Evolutionary conservation across 2,329 filamentous ascomycete genomes (phyloP).

Genomic region (Fusarium nelsonii): DNA sequence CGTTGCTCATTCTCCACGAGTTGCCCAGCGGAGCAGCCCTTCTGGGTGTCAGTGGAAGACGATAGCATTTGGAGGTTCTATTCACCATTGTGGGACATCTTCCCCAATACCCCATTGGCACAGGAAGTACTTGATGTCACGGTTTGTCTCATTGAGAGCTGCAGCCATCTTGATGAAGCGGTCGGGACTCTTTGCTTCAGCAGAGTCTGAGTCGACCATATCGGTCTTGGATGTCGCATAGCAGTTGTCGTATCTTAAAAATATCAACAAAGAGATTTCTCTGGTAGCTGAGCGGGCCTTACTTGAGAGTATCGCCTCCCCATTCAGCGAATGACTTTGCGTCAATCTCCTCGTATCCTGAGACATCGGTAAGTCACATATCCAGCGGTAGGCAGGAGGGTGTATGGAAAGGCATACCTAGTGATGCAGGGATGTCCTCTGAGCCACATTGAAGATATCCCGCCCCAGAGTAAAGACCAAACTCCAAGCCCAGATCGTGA

Average conservation of each 20-base stretch:
- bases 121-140: constrained; percentile 61
- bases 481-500: constrained; percentile 62
- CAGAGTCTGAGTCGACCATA: constrained; percentile 57
- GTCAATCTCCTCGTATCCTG: constrained; percentile 58
- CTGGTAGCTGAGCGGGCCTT: constrained; percentile 55
- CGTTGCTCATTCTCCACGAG: constrained; percentile 65
- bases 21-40: constrained; percentile 60
- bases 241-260: constrained; percentile 61
- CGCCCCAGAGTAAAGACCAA: constrained; percentile 67
- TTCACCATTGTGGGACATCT: constrained; percentile 60
- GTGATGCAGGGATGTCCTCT: constrained; percentile 57
- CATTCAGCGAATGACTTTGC: constrained; percentile 57
- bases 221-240: constrained; percentile 58
- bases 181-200: constrained; percentile 54
- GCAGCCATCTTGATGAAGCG: constrained; percentile 62
- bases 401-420: constrained; percentile 50
- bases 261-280: not conserved
- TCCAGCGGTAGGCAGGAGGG: too few species aligned
- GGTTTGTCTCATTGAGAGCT: constrained; percentile 55
- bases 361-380: too few species aligned
- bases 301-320: constrained; percentile 66
- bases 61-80: fast-evolving
- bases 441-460: constrained; percentile 61
- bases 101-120: constrained; percentile 67
- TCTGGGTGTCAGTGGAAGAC: not conserved